Base-by-base conservation (phyloP, 1,284 basidiomycete species). In the Fomes fomentarius region DNA sequence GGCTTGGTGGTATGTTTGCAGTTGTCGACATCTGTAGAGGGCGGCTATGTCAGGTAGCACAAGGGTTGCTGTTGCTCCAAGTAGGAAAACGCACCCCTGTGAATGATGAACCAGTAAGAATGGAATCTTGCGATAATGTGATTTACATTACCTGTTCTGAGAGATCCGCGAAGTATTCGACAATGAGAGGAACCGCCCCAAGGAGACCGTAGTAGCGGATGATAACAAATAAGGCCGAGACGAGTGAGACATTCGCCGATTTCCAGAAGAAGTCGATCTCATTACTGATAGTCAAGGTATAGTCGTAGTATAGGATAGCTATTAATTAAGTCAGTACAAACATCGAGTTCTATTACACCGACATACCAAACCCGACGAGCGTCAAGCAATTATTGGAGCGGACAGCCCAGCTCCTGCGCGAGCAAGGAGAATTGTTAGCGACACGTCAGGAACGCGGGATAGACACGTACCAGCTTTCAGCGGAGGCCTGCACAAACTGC, bases 251-350 rank as follows among this genome's bases (percentile, higher is more conserved):
- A n/a, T 34, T 60, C 9, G 54, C 47, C 4, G 52, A 49, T 28
- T 42, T 56, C 63, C 63, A 64, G 47, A 64, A 61, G 25, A 35
- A 31, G 45, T 64, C 59, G 15, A 64, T 38, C 44, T 64, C 63
- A 15, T 45, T 35, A 11, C 41, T 41, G 8, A 61, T 9, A 3
- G 57, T 63, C 30, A 63, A 47, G 22, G 48, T 19, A 35, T 61
- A 64, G 54, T 64, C 63, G 28, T 61, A 64, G 46, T 60, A 64
- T 10, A 64, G 46, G 19, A 60, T 50, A 15, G 59, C 63, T 64
- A 44, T 21, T 17, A 12, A 5, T 8, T 3, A 17, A 30, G 21
- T 53, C 6, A 57, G 39, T 2, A 21, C 9, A 4, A 17, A 2
- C 19, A 21, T 11, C 7, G 34, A 11, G 11, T 12, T 6, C n/a